Conservation (phyloP, 306 rosid species). For the Morella rubra region DNA sequence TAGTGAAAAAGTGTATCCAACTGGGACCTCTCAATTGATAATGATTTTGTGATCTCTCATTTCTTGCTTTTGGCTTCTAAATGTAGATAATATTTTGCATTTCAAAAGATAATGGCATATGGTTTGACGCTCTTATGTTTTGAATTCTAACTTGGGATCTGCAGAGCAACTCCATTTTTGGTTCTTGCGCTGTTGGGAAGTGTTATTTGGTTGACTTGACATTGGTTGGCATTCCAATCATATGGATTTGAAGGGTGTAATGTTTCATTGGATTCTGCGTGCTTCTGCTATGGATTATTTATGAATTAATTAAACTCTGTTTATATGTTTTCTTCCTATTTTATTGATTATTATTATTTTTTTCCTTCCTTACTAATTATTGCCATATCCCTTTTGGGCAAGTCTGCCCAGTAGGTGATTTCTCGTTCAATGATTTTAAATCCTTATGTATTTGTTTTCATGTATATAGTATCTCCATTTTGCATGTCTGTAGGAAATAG, state of each 20-base stretch:
- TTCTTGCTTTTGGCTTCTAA: neutral
- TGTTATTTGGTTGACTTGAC: neutral
- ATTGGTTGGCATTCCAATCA: neutral
- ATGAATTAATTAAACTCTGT: neutral
- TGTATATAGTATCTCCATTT: neutral
- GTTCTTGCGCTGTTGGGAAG: neutral
- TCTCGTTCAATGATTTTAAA: neutral
- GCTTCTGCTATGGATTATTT: constrained; percentile 1
- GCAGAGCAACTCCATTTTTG: constrained; percentile 1
- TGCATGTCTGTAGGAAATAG: neutral
- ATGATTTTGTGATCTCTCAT: neutral
- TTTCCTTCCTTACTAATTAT: too few relatives aligned
- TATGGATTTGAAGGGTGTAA: neutral
- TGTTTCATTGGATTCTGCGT: neutral
- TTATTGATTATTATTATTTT: neutral
- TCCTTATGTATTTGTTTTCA: neutral
- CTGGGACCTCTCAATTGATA: neutral
- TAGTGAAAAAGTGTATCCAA: neutral
- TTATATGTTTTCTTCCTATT: neutral
- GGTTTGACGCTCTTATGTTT: neutral
- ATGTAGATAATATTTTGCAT: neutral
- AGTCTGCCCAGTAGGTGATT: neutral
- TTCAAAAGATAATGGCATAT: neutral
- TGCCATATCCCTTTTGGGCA: neutral
- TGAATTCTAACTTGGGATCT: neutral